Evolutionary conservation across 305 asterid species (phyloP), one percentile per base, ranked within the genome.

Genomic region (Plantago rigida): DNA sequence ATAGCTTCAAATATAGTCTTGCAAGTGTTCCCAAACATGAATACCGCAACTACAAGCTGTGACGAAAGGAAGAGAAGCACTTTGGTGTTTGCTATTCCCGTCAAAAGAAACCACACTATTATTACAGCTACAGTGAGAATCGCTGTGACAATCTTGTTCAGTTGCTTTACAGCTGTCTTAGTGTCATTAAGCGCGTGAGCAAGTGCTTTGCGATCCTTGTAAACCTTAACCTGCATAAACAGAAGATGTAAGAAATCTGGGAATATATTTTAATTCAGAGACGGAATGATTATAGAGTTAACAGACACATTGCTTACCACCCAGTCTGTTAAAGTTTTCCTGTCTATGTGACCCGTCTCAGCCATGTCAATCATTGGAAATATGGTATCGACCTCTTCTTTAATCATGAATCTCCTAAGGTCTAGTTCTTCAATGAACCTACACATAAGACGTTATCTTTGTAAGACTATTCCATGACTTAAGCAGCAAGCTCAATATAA

Each of bases 1-100:
- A 90, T 78, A 19, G 95, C 96, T 79, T 87, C 97, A 53, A 90
- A 90, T 56, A 90, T 75, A 47, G 87, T 86, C 77, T 83, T 86
- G 96, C 95, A 86, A 57, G 94, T 84, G 79, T 86, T 88, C 22
- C 95, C 95, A 65, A 88, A 88, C 76, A 88, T 77, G 59, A 84
- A 88, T 42, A 74, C 96, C 0, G 77, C 93, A 15, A 88, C 74
- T 47, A 88, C 89, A 44, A 88, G 79, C 81, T 86, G 96, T 7
- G 96, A 88, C 0, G 96, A 88, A 70, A 88, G 73, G 49, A 88
- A 71, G 59, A 88, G 72, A 8, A 88, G 66, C 63, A 88, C 82
- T 75, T 79, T 86, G 58, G 89, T 88, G 22, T 84, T 86, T 19
- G 96, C 96, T 54, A 88, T 74, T 64, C 79, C 94, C 46, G 84